phyloP scores from a whole-genome alignment of 2,329 filamentous ascomycete species.

The Mycosphaerelloides madeirae region DNA sequence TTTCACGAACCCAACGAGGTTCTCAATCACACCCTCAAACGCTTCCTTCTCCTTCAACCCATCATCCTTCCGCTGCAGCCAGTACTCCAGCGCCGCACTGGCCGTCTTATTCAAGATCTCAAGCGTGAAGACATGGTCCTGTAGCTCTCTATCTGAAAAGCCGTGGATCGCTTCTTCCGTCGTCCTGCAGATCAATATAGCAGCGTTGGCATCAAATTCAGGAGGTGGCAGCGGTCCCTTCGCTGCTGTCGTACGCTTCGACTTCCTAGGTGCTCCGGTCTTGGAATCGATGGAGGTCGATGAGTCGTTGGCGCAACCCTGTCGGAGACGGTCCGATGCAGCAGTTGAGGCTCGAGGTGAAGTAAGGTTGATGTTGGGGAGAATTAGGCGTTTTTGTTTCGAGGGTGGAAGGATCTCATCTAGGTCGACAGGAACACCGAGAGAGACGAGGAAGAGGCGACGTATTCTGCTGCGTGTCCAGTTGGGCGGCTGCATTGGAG shows the following conservation, averaged over 20 bases:
- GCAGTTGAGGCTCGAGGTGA: constrained; percentile 32
- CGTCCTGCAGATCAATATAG: constrained; percentile 72
- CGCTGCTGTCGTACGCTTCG: constrained; percentile 36
- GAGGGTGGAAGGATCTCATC: constrained; percentile 96
- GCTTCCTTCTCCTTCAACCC: constrained; percentile 87
- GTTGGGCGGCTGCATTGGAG: constrained; percentile 89
- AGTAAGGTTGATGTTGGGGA: constrained; percentile 65
- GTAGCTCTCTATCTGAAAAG: constrained; percentile 72
- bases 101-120: constrained; percentile 66
- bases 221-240: constrained; percentile 64
- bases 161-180: constrained; percentile 78
- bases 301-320: constrained; percentile 26
- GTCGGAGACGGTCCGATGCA: constrained; percentile 36
- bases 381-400: constrained; percentile 94
- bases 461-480: constrained; percentile 96
- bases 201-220: constrained; percentile 71
- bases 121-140: constrained; percentile 64
- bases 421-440: constrained; percentile 91
- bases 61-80: constrained; percentile 79
- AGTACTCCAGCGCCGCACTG: constrained; percentile 77
- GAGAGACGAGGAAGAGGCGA: constrained; percentile 87
- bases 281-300: constrained; percentile 31
- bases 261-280: constrained; percentile 22
- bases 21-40: constrained; percentile 95
- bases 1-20: constrained; percentile 65